Percentiles rank a stretch among this genome's conserved stretches.
Evolutionary conservation across 1,284 basidiomycete species (phyloP).

Genomic region (Cryptococcus amylolentus): DNA sequence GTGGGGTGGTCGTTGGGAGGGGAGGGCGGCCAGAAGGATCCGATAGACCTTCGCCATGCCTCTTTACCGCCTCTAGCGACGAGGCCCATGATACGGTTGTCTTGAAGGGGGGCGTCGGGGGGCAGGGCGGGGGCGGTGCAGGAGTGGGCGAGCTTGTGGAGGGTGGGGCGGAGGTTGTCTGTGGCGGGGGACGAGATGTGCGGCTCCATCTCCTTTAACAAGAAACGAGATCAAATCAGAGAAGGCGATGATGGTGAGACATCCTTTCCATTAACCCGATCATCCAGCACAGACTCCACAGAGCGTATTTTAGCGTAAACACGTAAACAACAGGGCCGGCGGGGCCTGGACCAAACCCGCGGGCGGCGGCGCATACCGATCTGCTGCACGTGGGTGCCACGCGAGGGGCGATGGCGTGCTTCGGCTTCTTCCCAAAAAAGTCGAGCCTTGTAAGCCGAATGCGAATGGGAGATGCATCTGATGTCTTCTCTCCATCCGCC

Average conservation of each 20-base stretch:
- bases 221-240: too few species aligned
- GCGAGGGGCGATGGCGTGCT: not conserved
- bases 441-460: not conserved
- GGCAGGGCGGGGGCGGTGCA: not conserved
- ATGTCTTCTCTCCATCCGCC: not conserved
- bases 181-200: not conserved
- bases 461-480: not conserved
- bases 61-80: conserved; percentile 13
- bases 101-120: not conserved
- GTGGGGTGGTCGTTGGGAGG: not conserved
- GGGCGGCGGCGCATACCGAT: not conserved
- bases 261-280: too few species aligned
- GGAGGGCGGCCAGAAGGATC: not conserved
- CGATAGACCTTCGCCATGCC: conserved; percentile 1
- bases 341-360: too few species aligned
- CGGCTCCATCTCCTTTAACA: too few species aligned
- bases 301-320: too few species aligned
- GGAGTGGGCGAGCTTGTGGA: not conserved
- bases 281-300: too few species aligned
- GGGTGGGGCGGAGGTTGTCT: not conserved
- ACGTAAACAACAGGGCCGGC: too few species aligned
- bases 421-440: not conserved
- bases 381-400: not conserved
- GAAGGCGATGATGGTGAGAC: not conserved
- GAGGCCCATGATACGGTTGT: conserved; percentile 1